Percentiles rank a stretch among this genome's conserved stretches.
phyloP scores from a whole-genome alignment of 306 rosid species.

The Vicia faba region DNA sequence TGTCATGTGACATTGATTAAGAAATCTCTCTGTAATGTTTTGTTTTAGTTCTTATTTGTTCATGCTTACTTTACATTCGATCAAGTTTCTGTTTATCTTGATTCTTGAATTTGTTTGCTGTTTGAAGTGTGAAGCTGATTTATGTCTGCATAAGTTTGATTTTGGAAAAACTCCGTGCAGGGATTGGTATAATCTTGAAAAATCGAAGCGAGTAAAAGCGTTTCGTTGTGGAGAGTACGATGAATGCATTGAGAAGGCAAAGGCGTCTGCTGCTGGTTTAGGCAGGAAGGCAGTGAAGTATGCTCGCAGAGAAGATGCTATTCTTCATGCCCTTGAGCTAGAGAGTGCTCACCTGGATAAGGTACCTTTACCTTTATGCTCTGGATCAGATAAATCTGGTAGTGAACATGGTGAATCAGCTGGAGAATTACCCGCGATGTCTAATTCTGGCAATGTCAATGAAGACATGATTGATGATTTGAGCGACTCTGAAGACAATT shows the following conservation, averaged over 20 bases:
- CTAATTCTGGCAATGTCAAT: constrained; percentile 59
- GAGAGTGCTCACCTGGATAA: constrained; percentile 70
- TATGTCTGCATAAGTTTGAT: constrained; percentile 40
- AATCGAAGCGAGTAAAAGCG: constrained; percentile 90
- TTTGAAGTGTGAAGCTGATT: constrained; percentile 35
- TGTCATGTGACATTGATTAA: no score
- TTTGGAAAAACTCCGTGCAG: constrained; percentile 46
- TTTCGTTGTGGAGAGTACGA: constrained; percentile 97
- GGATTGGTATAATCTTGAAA: constrained; percentile 99
- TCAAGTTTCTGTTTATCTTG: not conserved
- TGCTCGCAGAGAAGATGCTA: constrained; percentile 99
- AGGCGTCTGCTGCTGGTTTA: constrained; percentile 72
- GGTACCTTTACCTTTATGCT: constrained; percentile 48
- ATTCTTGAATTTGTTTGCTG: constrained; percentile 26
- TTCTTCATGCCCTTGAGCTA: constrained; percentile 94
- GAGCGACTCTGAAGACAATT: constrained; percentile 66
- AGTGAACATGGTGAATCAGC: constrained; percentile 51
- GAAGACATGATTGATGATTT: constrained; percentile 54
- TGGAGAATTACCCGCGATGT: constrained; percentile 53
- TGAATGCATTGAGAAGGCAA: constrained; percentile 90
- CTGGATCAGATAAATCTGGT: constrained; percentile 54
- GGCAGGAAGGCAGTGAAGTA: constrained; percentile 87
- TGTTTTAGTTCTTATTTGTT: no score
- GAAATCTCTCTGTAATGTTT: no score
- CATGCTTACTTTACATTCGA: not conserved